Conservation (phyloP, 192 early-diverging fungal genomes). For the Backusella macrospora region DNA sequence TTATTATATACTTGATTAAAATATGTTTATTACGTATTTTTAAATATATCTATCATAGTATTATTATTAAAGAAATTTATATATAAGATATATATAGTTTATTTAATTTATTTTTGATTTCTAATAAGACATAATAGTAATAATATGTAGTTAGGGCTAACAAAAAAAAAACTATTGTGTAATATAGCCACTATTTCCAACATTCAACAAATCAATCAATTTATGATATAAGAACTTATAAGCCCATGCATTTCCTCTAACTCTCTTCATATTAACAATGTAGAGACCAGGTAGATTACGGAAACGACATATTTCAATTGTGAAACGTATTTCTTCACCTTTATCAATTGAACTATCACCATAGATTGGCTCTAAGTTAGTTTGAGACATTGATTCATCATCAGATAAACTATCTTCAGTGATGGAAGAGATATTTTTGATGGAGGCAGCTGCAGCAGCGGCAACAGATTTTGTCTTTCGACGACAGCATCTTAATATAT, state of each 20-base stretch:
- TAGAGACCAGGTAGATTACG: constrained; percentile 73
- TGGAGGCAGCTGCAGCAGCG: not conserved
- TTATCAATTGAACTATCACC: constrained; percentile 38
- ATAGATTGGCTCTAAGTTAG: constrained; percentile 37
- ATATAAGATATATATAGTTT: not conserved
- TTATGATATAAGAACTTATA: constrained; percentile 67
- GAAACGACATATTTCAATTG: constrained; percentile 78
- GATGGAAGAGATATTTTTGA: not conserved
- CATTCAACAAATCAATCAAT: constrained; percentile 38
- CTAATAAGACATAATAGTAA: not conserved
- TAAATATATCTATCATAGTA: not conserved
- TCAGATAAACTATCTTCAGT: not conserved
- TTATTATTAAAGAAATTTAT: no score
- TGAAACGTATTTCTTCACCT: constrained; percentile 74
- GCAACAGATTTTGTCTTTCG: constrained; percentile 22
- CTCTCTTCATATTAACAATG: constrained; percentile 60
- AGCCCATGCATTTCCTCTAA: constrained; percentile 64
- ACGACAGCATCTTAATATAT: constrained; percentile 55
- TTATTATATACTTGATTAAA: no score
- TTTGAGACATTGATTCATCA: not conserved
- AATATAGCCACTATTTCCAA: constrained; percentile 26
- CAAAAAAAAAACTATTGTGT: not conserved
- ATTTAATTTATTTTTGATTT: not conserved
- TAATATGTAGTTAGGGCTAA: not conserved
- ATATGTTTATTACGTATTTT: not conserved